phyloP scores from a whole-genome alignment of 1,139 yeast genomes.

The Yamadazyma oceani region DNA sequence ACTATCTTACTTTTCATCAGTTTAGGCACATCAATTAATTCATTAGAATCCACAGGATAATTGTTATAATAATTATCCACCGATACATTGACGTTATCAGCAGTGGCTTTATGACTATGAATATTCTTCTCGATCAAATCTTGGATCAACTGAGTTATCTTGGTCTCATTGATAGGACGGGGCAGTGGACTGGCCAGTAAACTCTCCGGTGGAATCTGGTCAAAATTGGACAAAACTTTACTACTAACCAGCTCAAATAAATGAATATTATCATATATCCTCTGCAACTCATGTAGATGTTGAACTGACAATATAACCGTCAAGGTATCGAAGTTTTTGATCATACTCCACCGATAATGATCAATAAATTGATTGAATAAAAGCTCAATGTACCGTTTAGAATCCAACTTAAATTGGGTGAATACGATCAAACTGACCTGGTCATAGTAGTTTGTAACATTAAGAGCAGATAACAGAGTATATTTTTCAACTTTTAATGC shows the following conservation, averaged over 20 bases:
- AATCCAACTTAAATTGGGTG: conserved; percentile 34
- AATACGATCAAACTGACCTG: conserved; percentile 39
- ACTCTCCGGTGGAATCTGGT: conserved; percentile 5
- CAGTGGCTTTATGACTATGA: background rate
- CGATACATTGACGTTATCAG: background rate
- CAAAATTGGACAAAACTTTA: conserved; percentile 6
- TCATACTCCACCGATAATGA: conserved; percentile 13
- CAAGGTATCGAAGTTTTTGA: conserved; percentile 11
- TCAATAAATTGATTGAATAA: conserved; percentile 17
- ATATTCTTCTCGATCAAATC: conserved; percentile 1
- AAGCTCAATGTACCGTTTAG: conserved; percentile 29
- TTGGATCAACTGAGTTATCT: background rate
- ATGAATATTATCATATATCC: conserved; percentile 4
- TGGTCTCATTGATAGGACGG: background rate
- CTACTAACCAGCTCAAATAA: conserved; percentile 8
- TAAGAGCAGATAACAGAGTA: conserved; percentile 21
- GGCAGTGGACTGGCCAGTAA: too few relatives aligned
- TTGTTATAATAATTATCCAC: conserved; percentile 27
- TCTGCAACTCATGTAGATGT: conserved; percentile 8
- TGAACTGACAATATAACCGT: conserved; percentile 16
- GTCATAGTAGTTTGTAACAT: conserved; percentile 28
- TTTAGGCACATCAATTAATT: conserved; percentile 62
- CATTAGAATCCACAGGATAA: conserved; percentile 60
- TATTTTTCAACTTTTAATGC: conserved; percentile 13
- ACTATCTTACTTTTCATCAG: conserved; percentile 57